A percentile compares a stretch with the other conserved stretches of the same genome.
Conservation (phyloP, 352 stramenopile genomes). For the Globisporangium polare region DNA sequence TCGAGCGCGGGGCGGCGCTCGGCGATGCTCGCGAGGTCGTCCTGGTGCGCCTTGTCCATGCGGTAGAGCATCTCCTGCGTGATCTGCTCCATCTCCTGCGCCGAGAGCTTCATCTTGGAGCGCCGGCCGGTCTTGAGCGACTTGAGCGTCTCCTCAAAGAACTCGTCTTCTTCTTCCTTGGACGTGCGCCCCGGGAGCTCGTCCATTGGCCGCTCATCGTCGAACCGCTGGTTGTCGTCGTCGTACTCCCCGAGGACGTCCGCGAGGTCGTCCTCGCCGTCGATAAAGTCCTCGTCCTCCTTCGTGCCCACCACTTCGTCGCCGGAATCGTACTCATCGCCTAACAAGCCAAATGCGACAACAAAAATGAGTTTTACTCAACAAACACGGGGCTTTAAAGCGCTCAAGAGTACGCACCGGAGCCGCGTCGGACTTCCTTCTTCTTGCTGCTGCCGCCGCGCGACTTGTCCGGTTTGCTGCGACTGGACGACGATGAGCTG, state of each 20-base stretch:
- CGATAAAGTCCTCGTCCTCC: constrained; percentile 87
- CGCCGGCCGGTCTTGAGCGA: constrained; percentile 82
- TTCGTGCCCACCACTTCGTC: constrained; percentile 70
- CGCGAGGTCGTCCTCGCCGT: constrained; percentile 80
- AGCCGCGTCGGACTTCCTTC: constrained; percentile 12
- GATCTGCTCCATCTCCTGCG: constrained; percentile 84
- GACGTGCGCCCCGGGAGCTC: constrained; percentile 20
- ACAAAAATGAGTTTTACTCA: no score
- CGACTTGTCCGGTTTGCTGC: constrained; percentile 13
- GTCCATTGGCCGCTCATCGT: constrained; percentile 74
- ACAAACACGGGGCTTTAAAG: background rate
- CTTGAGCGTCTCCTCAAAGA: constrained; percentile 80
- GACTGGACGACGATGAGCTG: constrained; percentile 1
- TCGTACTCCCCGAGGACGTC: constrained; percentile 82
- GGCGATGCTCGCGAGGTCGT: constrained; percentile 67
- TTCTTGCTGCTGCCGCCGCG: constrained; percentile 4
- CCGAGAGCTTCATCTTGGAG: constrained; percentile 74
- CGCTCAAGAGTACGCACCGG: constrained; percentile 12
- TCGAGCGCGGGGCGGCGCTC: constrained; percentile 63
- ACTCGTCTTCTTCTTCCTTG: constrained; percentile 54
- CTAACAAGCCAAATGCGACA: constrained; percentile 10
- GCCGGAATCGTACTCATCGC: constrained; percentile 84
- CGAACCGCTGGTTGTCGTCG: constrained; percentile 70
- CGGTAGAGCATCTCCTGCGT: constrained; percentile 86
- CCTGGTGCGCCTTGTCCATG: constrained; percentile 85